Evolutionary conservation across 352 stramenopile species (phyloP), one percentile per base, ranked within the genome.

Genomic region (Aphanomyces invadans): DNA sequence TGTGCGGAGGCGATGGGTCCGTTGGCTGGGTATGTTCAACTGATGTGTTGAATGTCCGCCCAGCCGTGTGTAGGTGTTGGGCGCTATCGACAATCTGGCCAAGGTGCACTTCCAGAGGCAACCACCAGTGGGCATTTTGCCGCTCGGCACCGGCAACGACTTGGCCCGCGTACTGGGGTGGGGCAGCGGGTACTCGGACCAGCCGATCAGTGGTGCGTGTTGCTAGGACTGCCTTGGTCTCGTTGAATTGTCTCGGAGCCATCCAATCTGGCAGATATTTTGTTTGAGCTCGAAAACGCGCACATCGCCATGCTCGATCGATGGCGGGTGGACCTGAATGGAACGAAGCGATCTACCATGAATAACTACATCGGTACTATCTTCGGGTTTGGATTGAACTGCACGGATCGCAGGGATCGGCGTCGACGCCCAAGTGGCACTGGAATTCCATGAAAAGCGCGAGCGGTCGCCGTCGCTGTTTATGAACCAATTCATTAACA

Each of bases 131-230:
- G 96, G 90, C 23, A 90, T 98, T 64, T 73, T 99, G 25, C 96
- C 96, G 2, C 73, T 99, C 10, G 95, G 95, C 21, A 99, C 96
- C 15, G 95, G 95, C 31, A 98, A 99, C 69, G 95, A 99, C 68
- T 70, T 98, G 31, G 92, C 93, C 21, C 80, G 90, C 21, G 79
- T 96, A 9, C 73, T 97, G 15, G 89, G 95, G 9, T 98, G 95
- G 93, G 95, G 95, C 19, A 92, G 90, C 54, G 94, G 94, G 4
- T 98, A 97, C 62, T 88, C 81, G 36, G 74, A 79, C 56, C 77
- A 76, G 10, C 76, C 83, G 29, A 72, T 92, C 21, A 89, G 81
- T 68, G 60, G 60, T 67, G 57, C 36, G 1, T 60, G 29, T 1
- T 28, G 21, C 46, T 12, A 54, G 25, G 19, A 1, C 15, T 21